Evolutionary conservation across 176 grass and related monocot genomes (phyloP), one percentile per base, ranked within the genome.

Genomic region (Juncus effusus): DNA sequence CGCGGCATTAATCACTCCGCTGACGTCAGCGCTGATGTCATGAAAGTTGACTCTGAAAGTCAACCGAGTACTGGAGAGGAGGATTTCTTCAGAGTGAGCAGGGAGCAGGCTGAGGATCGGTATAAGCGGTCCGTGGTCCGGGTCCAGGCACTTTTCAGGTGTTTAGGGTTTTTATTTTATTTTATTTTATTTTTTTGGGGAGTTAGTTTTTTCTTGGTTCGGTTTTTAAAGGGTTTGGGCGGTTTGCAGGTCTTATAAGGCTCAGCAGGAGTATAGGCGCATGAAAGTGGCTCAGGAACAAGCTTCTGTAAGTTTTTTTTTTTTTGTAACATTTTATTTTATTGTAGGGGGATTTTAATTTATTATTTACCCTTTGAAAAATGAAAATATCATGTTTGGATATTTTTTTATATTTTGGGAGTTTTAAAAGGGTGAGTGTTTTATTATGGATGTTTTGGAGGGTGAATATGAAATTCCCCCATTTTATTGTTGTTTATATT

Each of bases 261-360:
- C 89, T 50, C 94, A 99, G 37, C 94, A 93, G 67, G 94, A 99
- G 80, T 99, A 99, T 73, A 64, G 88, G 58, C 83, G 88, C 74
- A 99, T 99, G 88, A 89, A 86, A 81, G 45, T 78, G 42, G 51
- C 83, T 64, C 72, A 96, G 75, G 84, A 91, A 72, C 76, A 89
- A 80, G 93, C 93, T 40, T 67, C 78, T 82, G 94, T 99, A 62
- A 35, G 2, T 40, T 62, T 71, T 67, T 67, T 51, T 56, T 13
- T 74, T 59, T 62, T 36, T 28, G 0, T 28, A 28, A 28, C 19
- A 28, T 28, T 28, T 51, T 41, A 45, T 59, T 7, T 61, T 28
- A 28, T 28, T 28, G 19, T 28, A 28, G 1, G 19, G 19, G 19
- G 19, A 28, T 28, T 28, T 28, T 28, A 1, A 1, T 28, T 28